phyloP scores from a whole-genome alignment of 2,329 filamentous ascomycete species.

The Claviceps sp. region DNA sequence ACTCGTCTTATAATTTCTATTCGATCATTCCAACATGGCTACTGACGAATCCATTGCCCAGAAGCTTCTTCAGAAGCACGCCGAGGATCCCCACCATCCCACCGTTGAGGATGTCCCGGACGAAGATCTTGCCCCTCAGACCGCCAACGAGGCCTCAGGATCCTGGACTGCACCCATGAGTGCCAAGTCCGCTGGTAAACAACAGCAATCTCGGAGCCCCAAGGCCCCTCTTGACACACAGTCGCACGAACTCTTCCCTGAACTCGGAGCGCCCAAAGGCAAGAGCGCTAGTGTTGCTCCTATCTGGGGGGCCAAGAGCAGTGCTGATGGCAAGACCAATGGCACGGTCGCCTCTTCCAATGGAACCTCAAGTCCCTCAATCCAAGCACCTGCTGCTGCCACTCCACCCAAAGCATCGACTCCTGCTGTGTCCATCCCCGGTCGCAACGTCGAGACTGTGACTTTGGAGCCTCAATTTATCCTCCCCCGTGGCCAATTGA shows the following conservation, averaged over 20 bases:
- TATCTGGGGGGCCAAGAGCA: conserved; percentile 65
- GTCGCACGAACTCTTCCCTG: conserved; percentile 88
- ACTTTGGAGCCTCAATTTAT: conserved; percentile 64
- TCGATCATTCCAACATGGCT: conserved; percentile 26
- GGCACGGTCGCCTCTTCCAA: conserved; percentile 39
- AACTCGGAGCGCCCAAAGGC: conserved; percentile 57
- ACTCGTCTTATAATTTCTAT: background rate
- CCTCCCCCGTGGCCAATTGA: conserved; percentile 62
- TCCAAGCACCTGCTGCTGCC: conserved; percentile 47
- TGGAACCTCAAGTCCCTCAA: conserved; percentile 45
- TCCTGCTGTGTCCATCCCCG: conserved; percentile 58
- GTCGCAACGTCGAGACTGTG: conserved; percentile 67
- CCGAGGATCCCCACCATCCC: conserved; percentile 39
- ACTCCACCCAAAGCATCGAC: conserved; percentile 22
- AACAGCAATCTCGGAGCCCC: conserved; percentile 39
- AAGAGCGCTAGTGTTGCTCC: conserved; percentile 56
- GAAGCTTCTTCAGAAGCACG: conserved; percentile 52
- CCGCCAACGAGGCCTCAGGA: conserved; percentile 32
- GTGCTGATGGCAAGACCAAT: conserved; percentile 37
- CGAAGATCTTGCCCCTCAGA: conserved; percentile 55
- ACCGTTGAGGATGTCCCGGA: conserved; percentile 73
- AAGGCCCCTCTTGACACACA: conserved; percentile 56
- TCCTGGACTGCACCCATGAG: conserved; percentile 37
- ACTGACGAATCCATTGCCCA: conserved; percentile 43
- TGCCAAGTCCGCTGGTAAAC: conserved; percentile 55